Base-by-base conservation (phyloP, 2,329 filamentous ascomycete species). In the Trichoderma sp. region DNA sequence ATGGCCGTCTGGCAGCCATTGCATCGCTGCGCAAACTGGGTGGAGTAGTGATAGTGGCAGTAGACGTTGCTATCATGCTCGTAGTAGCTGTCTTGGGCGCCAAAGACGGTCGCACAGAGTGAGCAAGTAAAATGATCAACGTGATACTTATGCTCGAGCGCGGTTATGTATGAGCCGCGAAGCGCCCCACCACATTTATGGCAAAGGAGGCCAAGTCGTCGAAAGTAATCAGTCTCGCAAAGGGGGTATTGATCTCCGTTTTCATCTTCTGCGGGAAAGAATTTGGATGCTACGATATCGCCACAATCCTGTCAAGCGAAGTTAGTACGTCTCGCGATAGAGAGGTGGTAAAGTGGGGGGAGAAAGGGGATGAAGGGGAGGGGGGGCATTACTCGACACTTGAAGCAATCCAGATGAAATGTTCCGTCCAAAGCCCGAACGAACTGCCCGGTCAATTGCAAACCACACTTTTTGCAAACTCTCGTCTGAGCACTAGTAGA, bases 81-180 rank as follows among this genome's bases (percentile, higher is more conserved):
- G 81, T 99, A 99, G 80, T 99, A 99, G 79, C 94, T 97, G 83
- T 99, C 96, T 76, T 97, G 93, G 7, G 96, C 96, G 63, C 96
- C 96, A 77, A 99, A 99, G n/a, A 98, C 91, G 1, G 96, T 98
- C 5, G 94, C 92, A 78, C 96, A 99, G 37, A 97, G 89, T 13
- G 94, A 98, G 81, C 96, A 99, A 46, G 96, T 99, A 77, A 99
- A 99, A 81, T 99, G 96, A 79, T 98, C 95, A 73, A 99, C 97
- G 80, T 97, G 96, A 80, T 99, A 99, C 83, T 99, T 99, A 75
- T 93, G 92, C 74, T 99, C 96, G 66, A 99, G 86, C 4, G 96
- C 96, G 18, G 96, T 99, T 77, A 99, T 99, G 81, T 99, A 99
- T 5, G 96, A 98, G 58, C 96, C 96, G 71, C 96, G 91, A 24